Conservation (phyloP, 495 filamentous ascomycete species). For the Hapsidospora chrysogenum region DNA sequence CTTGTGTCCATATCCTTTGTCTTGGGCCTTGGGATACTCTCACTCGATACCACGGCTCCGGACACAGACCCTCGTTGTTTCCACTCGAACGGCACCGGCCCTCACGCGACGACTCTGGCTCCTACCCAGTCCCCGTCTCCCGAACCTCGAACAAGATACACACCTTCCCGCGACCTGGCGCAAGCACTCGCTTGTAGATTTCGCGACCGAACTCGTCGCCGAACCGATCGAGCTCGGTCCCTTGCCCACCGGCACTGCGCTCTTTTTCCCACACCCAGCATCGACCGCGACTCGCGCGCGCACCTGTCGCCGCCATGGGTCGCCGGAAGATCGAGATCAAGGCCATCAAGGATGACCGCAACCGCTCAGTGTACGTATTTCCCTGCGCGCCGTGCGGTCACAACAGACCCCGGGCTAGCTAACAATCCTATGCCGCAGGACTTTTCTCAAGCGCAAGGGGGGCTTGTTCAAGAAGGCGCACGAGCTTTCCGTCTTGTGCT, state of each 20-base stretch:
- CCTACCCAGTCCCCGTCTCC: neutral
- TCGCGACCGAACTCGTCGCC: too few relatives aligned
- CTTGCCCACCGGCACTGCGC: too few relatives aligned
- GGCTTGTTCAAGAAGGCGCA: conserved; percentile 99
- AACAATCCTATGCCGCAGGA: conserved; percentile 65
- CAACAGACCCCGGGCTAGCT: conserved; percentile 21
- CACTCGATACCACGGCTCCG: neutral
- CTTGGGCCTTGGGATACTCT: neutral
- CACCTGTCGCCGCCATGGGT: conserved; percentile 27
- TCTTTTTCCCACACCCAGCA: too few relatives aligned
- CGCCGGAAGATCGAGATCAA: conserved; percentile 93
- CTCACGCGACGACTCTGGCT: neutral
- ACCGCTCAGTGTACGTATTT: conserved; percentile 94
- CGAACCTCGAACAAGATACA: too few relatives aligned
- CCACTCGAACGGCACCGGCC: too few relatives aligned
- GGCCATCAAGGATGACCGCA: conserved; percentile 97
- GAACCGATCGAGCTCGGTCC: too few relatives aligned
- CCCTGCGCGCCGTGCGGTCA: conserved; percentile 4
- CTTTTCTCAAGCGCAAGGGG: conserved; percentile 95
- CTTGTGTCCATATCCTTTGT: neutral
- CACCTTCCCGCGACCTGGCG: neutral
- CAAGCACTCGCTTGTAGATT: too few relatives aligned
- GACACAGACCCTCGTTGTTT: too few relatives aligned
- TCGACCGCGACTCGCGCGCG: neutral
- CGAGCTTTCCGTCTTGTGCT: conserved; percentile 93